Evolutionary conservation across 805 yeast species (phyloP), one percentile per base, ranked within the genome.

Genomic region (Cyberlindnera saturnus): DNA sequence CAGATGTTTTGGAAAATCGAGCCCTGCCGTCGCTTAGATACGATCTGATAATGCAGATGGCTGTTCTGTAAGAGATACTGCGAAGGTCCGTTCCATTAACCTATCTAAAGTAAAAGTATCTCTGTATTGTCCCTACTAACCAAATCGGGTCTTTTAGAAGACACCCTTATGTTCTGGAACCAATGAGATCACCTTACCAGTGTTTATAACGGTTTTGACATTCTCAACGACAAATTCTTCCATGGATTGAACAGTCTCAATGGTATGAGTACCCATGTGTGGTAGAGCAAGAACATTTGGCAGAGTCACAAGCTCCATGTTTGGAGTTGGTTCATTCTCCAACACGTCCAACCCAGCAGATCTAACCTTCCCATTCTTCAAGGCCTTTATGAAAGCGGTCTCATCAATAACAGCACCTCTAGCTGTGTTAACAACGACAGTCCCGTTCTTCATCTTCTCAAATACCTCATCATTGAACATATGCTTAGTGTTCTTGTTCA

Each of bases 361-460:
- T 32, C 79, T 76, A 28, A 86, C 71, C 52, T 82, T 79, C 15
- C 90, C 90, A 3, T 67, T 59, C 53, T 79, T 75, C 51, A 86
- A 66, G 6, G 75, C 76, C 17, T 68, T 67, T 7, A 76, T 69
- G 43, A 86, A 60, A 5, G 81, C 81, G 3, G 59, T 42, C 60
- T 85, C 90, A 59, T 85, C 83, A 51, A 83, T 75, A 34, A 89
- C 79, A 3, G 91, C 83, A 16, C 97, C 97, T 57, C 97, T 76
- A 6, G 96, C 93, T 11, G 95, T 87, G 65, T 89, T 89, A 34
- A 87, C 81, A 20, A 71, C 53, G 14, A 85, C 78, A 30, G 81
- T 89, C 34, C 89, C 93, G 45, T 79, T 77, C 63, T 89, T 89
- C 86, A 85, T 80, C 62, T 81, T 76, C 19, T 64, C 57, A 42